These are phyloP conservation scores for Hygrocybe punicea DNA, from an alignment of 768 basidiomycete genomes.

Conservation along the genomic window DNA sequence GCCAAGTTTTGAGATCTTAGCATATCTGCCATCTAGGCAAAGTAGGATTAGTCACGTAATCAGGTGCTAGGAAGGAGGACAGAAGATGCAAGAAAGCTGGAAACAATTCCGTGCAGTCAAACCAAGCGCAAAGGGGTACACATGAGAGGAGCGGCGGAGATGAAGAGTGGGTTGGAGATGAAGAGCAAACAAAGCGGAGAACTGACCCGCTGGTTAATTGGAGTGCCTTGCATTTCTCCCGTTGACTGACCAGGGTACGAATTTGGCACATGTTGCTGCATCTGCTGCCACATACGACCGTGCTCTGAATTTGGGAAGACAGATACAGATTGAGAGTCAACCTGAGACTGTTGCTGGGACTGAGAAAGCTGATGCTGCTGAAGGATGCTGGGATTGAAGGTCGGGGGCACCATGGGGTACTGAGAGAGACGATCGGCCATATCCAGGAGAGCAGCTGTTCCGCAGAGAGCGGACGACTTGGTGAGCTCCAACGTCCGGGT, in stretches of 20 bases:
- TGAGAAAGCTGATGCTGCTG: constrained; percentile 45
- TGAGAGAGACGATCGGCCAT: constrained; percentile 62
- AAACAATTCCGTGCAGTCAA: constrained; percentile 6
- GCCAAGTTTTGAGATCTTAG: constrained; percentile 22
- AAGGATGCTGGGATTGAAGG: constrained; percentile 44
- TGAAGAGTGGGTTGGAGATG: constrained; percentile 7
- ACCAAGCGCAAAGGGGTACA: background rate
- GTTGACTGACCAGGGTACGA: constrained; percentile 43
- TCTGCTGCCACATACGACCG: constrained; percentile 55
- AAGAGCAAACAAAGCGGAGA: constrained; percentile 12
- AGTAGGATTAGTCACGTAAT: constrained; percentile 11
- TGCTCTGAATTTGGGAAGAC: constrained; percentile 46
- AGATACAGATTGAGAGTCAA: constrained; percentile 40
- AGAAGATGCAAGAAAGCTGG: constrained; percentile 18
- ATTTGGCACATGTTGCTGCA: constrained; percentile 46
- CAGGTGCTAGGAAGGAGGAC: constrained; percentile 2
- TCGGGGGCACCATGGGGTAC: constrained; percentile 52
- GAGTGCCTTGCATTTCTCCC: constrained; percentile 39
- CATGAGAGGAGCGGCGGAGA: constrained; percentile 3
- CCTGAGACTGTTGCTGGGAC: constrained; percentile 38
- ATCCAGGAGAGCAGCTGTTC: constrained; percentile 14
- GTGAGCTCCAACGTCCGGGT: background rate
- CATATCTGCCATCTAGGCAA: constrained; percentile 26
- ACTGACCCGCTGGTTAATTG: constrained; percentile 50
- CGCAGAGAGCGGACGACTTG: constrained; percentile 24